Base-by-base conservation (phyloP, 371 early-diverging fungal species). In the Thermomucor indicae-seudaticae region DNA sequence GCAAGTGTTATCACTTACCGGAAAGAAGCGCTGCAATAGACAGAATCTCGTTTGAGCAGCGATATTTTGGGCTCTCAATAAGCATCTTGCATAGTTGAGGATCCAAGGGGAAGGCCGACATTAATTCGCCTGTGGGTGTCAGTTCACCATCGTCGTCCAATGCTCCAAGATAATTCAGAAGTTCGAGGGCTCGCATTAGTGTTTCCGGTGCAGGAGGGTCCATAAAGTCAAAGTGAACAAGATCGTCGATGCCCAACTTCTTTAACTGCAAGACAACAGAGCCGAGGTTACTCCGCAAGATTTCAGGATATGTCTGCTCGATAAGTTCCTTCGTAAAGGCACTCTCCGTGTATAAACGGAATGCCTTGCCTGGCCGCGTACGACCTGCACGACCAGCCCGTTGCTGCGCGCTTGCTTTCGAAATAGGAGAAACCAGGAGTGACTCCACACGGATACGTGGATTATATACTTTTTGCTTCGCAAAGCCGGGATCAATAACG, bases 391-490 rank as follows among this genome's bases (percentile, higher is more conserved):
- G 84, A 46, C 96, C 97, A 24, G 89, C 81, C 43, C 97, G 79
- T 62, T 94, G 93, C 58, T 86, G 85, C 30, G 91, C 94, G 37
- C 75, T 86, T 37, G 88, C 89, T 34, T 85, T 83, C 40, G 86
- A 84, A 27, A 92, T 89, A 14, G 85, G 88, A 11, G 81, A 80
- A 2, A 88, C 86, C 32, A 88, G 66, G 43, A 91, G 72, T 5
- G 82, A 83, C 51, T 90, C 90, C 37, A 90, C 87, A 57, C 93
- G 90, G 32, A 95, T 85, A 51, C 95, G 86, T 42, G 97, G 97
- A 62, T 96, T 95, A 70, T 93, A 94, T 22, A 93, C 95, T 72
- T 96, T 99, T 69, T 96, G 95, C 67, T 99, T 99, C 20, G 95
- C 81, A 57, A 97, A 93, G 1, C 99, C 99, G 22, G 96, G 95